Conservation (phyloP, 768 basidiomycete genomes). For the Tulasnella sp. region DNA sequence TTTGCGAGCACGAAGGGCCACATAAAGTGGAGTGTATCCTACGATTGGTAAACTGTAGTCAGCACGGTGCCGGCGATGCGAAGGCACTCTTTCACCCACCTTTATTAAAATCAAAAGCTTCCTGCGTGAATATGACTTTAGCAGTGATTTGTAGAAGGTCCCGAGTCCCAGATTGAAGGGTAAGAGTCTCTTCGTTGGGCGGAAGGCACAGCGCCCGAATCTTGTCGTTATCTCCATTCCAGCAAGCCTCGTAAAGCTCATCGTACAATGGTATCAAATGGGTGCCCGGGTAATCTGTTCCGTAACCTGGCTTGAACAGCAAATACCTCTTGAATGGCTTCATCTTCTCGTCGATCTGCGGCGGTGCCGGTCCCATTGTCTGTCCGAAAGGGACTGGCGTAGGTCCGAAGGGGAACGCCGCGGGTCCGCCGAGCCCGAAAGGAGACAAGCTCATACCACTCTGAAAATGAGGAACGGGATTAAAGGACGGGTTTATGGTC, state of each 20-base stretch:
- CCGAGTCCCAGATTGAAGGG: background rate
- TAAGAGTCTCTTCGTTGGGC: constrained; percentile 33
- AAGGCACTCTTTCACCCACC: background rate
- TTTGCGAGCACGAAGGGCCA: constrained; percentile 48
- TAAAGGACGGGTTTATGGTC: too few relatives aligned
- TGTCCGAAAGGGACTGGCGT: too few relatives aligned
- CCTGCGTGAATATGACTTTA: background rate
- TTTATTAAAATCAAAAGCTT: constrained; percentile 33
- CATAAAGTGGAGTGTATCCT: constrained; percentile 34
- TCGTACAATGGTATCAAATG: constrained; percentile 46
- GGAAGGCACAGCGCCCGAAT: constrained; percentile 56
- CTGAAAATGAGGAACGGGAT: too few relatives aligned
- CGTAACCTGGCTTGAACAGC: background rate
- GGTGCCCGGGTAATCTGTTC: constrained; percentile 33
- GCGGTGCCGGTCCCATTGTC: too few relatives aligned
- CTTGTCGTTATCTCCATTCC: constrained; percentile 49
- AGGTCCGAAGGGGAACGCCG: too few relatives aligned
- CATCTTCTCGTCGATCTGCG: background rate
- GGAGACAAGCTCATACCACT: too few relatives aligned
- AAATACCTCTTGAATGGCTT: background rate
- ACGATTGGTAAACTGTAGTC: background rate
- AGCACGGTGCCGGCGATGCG: background rate
- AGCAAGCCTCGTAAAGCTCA: constrained; percentile 57
- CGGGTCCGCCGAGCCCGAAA: background rate
- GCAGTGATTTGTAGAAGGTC: constrained; percentile 23